A percentile compares a stretch with the other conserved stretches of the same genome.
Evolutionary conservation across 169 alveolate genomes (phyloP).

Genomic region (Theileria parva): DNA sequence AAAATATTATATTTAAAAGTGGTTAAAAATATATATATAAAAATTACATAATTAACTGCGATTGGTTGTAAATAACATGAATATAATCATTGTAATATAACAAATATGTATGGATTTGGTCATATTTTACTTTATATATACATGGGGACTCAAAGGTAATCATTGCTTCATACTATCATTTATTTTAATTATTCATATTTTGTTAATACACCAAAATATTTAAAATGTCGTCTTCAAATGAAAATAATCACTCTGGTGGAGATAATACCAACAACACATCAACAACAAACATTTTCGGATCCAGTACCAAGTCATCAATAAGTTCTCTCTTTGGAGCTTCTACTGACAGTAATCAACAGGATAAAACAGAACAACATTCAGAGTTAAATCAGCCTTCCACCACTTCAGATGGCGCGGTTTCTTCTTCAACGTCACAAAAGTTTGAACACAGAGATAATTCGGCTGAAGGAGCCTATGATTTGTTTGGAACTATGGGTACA

Average conservation of each 20-base stretch:
- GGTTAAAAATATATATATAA: no score
- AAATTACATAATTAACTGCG: neutral
- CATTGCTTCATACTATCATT: neutral
- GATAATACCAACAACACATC: neutral
- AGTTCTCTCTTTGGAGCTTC: neutral
- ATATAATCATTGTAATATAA: no score
- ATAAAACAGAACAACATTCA: neutral
- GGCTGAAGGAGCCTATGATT: neutral
- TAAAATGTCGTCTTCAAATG: neutral
- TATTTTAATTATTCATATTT: neutral
- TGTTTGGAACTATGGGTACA: neutral
- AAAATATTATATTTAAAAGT: no score
- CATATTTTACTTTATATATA: neutral
- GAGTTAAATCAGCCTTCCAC: neutral
- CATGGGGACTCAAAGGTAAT: neutral
- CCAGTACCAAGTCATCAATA: conserved; percentile 18
- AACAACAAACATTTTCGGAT: conserved; percentile 11
- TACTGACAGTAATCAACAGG: neutral
- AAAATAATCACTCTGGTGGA: neutral
- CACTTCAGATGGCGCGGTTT: neutral
- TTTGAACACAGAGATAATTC: neutral
- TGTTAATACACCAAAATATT: neutral
- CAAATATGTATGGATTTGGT: neutral
- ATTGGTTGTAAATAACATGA: no score
- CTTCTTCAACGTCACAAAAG: neutral